Evolutionary conservation across 2,329 filamentous ascomycete species (phyloP), one percentile per base, ranked within the genome.

Genomic region (Grosmannia serpens): DNA sequence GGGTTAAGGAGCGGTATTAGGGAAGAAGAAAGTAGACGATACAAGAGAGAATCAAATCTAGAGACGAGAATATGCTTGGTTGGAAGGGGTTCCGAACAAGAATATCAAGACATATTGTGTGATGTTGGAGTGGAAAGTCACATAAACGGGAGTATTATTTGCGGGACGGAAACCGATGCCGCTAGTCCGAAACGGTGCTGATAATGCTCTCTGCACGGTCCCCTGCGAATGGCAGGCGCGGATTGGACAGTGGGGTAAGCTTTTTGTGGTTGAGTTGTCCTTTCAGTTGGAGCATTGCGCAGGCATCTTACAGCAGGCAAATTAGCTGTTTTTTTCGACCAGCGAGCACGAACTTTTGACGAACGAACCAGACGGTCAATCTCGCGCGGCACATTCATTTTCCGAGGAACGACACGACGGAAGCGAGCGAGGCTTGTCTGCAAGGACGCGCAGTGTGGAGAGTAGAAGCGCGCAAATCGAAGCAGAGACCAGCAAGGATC

Each of bases 1-100:
- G 85, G 81, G 69, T 88, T 58, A 77, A 88, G 62, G 83, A 87
- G 66, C 73, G 85, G 62, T 89, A 27, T 53, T 38, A n/a, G 33
- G 17, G 29, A 4, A 13, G 15, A 13, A 15, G 24, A 13, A 15
- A 15, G 22, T 4, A 5, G 9, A 24, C 9, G 9, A 20, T n/a
- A n/a, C n/a, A n/a, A n/a, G n/a, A n/a, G n/a, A n/a, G n/a, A n/a
- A n/a, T n/a, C n/a, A n/a, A n/a, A n/a, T n/a, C n/a, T n/a, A n/a
- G n/a, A n/a, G n/a, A n/a, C n/a, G n/a, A n/a, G n/a, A n/a, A n/a
- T n/a, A n/a, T n/a, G n/a, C n/a, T n/a, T n/a, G n/a, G n/a, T n/a
- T n/a, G n/a, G n/a, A n/a, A n/a, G n/a, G n/a, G n/a, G n/a, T n/a
- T n/a, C n/a, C n/a, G n/a, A n/a, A n/a, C 33, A 35, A 35, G 7